Evolutionary conservation across 352 stramenopile species (phyloP).

Genomic region (Pythium biforme): DNA sequence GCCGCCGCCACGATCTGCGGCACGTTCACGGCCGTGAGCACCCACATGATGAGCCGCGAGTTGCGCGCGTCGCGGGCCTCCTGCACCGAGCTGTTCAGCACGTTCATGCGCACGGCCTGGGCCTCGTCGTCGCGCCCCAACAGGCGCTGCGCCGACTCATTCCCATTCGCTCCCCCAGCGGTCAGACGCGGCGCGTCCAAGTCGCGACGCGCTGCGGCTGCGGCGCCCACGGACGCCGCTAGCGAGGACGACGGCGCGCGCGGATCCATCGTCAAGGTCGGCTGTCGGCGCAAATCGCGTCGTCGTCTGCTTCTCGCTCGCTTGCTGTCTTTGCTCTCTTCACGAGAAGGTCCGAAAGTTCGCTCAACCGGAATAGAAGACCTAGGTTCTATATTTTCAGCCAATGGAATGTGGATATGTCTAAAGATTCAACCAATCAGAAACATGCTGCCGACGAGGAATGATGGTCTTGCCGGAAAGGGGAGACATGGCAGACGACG

Average conservation of each 20-base stretch:
- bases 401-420: constrained; percentile 5
- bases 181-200: constrained; percentile 1
- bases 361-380: not conserved
- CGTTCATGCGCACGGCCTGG: constrained; percentile 78
- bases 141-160: constrained; percentile 35
- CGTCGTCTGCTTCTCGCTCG: constrained; percentile 5
- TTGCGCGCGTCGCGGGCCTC: constrained; percentile 78
- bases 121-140: constrained; percentile 55
- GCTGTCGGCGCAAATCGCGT: not conserved
- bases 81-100: constrained; percentile 82
- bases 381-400: constrained; percentile 12
- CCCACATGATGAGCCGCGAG: constrained; percentile 76
- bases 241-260: not conserved
- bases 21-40: constrained; percentile 73
- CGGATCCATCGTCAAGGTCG: not conserved
- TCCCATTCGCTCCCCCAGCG: not conserved
- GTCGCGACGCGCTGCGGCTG: not conserved
- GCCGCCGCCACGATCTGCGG: constrained; percentile 65
- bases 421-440: constrained; percentile 17
- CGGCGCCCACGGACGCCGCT: not conserved
- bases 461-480: constrained; percentile 8
- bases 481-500: not conserved
- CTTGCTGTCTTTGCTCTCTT: not conserved
- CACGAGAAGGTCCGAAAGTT: not conserved
- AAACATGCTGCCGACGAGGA: not conserved